phyloP scores from a whole-genome alignment of 768 basidiomycete genomes.

The Termitomyces sp. region DNA sequence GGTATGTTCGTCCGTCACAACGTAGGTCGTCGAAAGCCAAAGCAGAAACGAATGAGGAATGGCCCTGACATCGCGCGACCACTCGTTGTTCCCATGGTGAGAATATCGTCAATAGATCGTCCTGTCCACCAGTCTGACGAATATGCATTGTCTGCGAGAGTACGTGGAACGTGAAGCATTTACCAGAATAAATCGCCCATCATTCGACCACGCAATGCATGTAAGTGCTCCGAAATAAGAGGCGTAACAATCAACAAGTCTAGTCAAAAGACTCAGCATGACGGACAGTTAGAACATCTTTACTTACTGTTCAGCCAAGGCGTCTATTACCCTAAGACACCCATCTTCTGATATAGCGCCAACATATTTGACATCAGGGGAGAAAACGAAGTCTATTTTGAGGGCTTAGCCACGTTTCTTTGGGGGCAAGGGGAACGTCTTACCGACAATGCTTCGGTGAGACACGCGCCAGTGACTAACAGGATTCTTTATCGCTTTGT shows the following conservation, averaged over 20 bases:
- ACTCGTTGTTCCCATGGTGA: conserved; percentile 93
- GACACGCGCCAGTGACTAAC: conserved; percentile 88
- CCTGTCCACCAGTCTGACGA: conserved; percentile 87
- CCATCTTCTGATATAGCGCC: conserved; percentile 93
- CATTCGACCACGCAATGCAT: conserved; percentile 92
- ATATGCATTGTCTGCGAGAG: not conserved
- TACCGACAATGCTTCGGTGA: conserved; percentile 66
- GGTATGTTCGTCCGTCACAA: conserved; percentile 85
- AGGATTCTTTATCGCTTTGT: conserved; percentile 75
- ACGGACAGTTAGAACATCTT: not conserved
- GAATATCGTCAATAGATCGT: conserved; percentile 91
- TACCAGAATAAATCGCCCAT: conserved; percentile 89
- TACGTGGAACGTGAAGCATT: not conserved
- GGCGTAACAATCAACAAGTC: conserved; percentile 89
- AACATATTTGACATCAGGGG: conserved; percentile 87
- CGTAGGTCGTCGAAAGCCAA: conserved; percentile 88
- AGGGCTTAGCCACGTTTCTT: not conserved
- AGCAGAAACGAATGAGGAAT: conserved; percentile 88
- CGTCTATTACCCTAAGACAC: conserved; percentile 84
- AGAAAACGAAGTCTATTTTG: conserved; percentile 78
- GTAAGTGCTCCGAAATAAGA: conserved; percentile 93
- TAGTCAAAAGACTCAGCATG: conserved; percentile 20
- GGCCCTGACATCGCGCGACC: conserved; percentile 94
- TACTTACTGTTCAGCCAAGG: conserved; percentile 76
- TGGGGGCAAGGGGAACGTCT: conserved; percentile 12